These are phyloP conservation scores for Fistulifera pelliculosa DNA, from an alignment of 108 stramenopile genomes.

Conservation along the genomic window DNA sequence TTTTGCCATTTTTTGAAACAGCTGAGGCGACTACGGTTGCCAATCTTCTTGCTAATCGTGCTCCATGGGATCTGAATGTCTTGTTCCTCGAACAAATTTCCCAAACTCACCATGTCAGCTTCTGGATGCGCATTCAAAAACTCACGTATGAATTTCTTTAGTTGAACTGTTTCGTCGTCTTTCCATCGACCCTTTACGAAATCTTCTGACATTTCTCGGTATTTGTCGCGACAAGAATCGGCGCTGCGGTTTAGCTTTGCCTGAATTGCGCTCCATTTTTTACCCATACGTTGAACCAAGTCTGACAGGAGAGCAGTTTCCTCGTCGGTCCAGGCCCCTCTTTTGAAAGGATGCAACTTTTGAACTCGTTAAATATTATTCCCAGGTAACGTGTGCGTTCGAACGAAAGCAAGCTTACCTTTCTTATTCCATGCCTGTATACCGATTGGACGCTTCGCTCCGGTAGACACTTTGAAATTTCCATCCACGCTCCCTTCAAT, in stretches of 20 bases:
- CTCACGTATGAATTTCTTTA: conserved; percentile 43
- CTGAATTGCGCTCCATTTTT: conserved; percentile 68
- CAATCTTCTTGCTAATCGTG: conserved; percentile 61
- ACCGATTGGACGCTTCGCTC: conserved; percentile 71
- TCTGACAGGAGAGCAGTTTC: conserved; percentile 35
- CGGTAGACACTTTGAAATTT: conserved; percentile 68
- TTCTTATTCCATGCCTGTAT: conserved; percentile 66
- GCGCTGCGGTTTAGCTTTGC: conserved; percentile 58
- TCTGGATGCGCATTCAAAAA: conserved; percentile 24
- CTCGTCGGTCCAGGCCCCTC: conserved; percentile 61
- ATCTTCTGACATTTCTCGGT: conserved; percentile 41
- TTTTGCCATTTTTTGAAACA: conserved; percentile 61
- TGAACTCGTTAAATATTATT: no score
- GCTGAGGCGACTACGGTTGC: conserved; percentile 49
- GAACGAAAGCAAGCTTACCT: no score
- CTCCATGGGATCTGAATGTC: conserved; percentile 52
- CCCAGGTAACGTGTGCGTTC: no score
- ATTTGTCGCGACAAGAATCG: conserved; percentile 66
- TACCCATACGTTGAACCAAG: conserved; percentile 46
- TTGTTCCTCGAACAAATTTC: conserved; percentile 39
- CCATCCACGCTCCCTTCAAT: conserved; percentile 76
- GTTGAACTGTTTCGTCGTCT: conserved; percentile 39
- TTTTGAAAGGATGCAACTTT: conserved; percentile 59
- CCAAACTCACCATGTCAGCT: conserved; percentile 40
- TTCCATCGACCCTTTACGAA: conserved; percentile 71